Percentiles rank a stretch among this genome's conserved stretches.
phyloP scores from a whole-genome alignment of 441 rosid genomes.

The Theobroma grandiflorum region DNA sequence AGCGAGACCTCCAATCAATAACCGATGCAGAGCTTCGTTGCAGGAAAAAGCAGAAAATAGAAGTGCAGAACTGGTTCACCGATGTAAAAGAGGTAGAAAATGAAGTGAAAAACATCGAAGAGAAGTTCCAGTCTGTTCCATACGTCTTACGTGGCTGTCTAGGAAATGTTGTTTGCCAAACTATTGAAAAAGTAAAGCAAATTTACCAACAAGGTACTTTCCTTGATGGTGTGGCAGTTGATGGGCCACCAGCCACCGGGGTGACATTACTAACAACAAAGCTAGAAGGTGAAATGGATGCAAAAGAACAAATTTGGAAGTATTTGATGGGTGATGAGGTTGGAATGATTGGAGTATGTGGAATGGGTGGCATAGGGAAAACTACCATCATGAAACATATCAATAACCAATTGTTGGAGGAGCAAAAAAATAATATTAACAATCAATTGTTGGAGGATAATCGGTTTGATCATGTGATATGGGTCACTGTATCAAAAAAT shows the following conservation, averaged over 20 bases:
- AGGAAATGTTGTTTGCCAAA: background rate
- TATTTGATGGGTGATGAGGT: background rate
- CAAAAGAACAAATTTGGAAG: background rate
- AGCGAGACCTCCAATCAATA: background rate
- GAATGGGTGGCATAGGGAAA: background rate
- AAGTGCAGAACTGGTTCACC: background rate
- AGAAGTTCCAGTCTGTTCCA: background rate
- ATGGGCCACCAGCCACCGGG: too few relatives aligned
- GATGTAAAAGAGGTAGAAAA: background rate
- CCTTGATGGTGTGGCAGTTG: background rate
- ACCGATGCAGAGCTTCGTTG: background rate
- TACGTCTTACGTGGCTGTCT: background rate
- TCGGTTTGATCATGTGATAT: constrained; percentile 19
- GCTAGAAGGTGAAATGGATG: too few relatives aligned
- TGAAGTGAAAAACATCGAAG: background rate
- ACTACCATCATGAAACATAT: background rate
- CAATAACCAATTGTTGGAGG: too few relatives aligned
- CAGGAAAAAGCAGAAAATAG: background rate
- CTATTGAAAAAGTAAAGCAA: background rate
- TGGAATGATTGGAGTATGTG: constrained; percentile 14
- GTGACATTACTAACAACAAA: too few relatives aligned
- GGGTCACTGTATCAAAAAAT: constrained; percentile 11
- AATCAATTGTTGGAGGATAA: background rate
- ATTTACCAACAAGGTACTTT: background rate
- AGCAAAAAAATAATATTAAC: too few relatives aligned